phyloP scores from a whole-genome alignment of 768 basidiomycete species.

The Tulasnella sp. region DNA sequence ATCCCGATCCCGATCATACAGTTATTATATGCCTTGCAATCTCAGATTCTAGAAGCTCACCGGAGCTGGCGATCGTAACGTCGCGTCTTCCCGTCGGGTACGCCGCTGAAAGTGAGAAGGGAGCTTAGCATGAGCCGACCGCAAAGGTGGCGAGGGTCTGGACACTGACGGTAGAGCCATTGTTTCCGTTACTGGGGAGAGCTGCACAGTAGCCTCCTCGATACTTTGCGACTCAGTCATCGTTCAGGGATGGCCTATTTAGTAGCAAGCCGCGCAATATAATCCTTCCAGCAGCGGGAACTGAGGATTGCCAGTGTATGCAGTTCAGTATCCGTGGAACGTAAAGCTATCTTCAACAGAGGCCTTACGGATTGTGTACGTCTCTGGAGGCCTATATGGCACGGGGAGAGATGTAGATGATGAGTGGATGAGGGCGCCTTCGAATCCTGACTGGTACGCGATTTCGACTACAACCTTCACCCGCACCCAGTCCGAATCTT shows the following conservation, averaged over 20 bases:
- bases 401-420: too few relatives aligned
- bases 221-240: slow-evolving; percentile 11
- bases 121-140: neutral
- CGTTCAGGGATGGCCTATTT: neutral
- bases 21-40: neutral
- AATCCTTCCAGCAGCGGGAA: too few relatives aligned
- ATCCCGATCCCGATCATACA: neutral
- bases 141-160: neutral
- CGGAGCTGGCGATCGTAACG: slow-evolving; percentile 93
- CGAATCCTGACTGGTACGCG: too few relatives aligned
- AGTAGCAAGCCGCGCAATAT: too few relatives aligned
- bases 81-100: slow-evolving; percentile 78
- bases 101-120: slow-evolving; percentile 31
- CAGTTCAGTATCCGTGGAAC: too few relatives aligned
- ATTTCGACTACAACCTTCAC: too few relatives aligned
- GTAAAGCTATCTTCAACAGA: too few relatives aligned
- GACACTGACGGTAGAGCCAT: neutral
- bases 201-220: slow-evolving; percentile 9
- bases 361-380: too few relatives aligned
- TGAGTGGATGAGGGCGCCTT: too few relatives aligned
- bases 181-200: slow-evolving; percentile 8
- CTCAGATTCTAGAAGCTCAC: slow-evolving; percentile 34
- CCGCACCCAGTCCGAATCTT: too few relatives aligned
- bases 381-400: too few relatives aligned
- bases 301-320: too few relatives aligned